Conservation (phyloP, 1,139 yeast species). For the Tardiomyces digboiensis region DNA sequence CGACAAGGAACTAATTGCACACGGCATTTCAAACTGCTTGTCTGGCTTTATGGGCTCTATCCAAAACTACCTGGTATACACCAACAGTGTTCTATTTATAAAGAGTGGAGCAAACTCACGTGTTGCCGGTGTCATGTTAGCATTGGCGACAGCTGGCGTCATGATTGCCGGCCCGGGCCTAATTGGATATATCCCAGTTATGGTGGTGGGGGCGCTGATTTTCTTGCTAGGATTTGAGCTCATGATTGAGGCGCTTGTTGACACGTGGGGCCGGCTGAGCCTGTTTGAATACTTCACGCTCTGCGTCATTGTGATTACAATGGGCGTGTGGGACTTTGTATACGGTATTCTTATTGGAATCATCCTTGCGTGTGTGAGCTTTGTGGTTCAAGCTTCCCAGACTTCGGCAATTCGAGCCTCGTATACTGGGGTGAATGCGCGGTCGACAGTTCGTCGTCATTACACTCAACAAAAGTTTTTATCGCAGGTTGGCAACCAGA, state of each 20-base stretch:
- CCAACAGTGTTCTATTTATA: slow-evolving; percentile 84
- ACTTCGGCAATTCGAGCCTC: slow-evolving; percentile 74
- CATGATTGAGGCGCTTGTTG: slow-evolving; percentile 74
- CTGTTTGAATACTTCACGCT: slow-evolving; percentile 78
- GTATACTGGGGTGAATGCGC: slow-evolving; percentile 80
- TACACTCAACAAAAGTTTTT: slow-evolving; percentile 83
- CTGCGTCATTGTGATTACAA: slow-evolving; percentile 71
- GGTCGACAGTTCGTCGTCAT: slow-evolving; percentile 89
- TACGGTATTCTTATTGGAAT: slow-evolving; percentile 88
- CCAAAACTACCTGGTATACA: slow-evolving; percentile 89
- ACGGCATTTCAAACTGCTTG: slow-evolving; percentile 83
- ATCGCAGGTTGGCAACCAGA: slow-evolving; percentile 81
- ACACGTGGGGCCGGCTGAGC: slow-evolving; percentile 70
- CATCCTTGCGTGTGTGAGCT: slow-evolving; percentile 81
- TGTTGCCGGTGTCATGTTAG: slow-evolving; percentile 79
- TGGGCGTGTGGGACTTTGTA: slow-evolving; percentile 96
- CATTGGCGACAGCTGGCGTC: slow-evolving; percentile 66
- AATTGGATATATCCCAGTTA: slow-evolving; percentile 90
- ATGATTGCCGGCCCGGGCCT: slow-evolving; percentile 87
- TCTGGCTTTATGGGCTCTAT: slow-evolving; percentile 84
- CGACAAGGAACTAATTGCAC: slow-evolving; percentile 89
- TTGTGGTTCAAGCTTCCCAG: slow-evolving; percentile 84
- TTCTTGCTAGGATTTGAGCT: slow-evolving; percentile 86
- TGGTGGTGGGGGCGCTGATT: slow-evolving; percentile 90
- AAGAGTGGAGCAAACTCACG: slow-evolving; percentile 92